phyloP scores from a whole-genome alignment of 2,329 filamentous ascomycete genomes.

The Sporothrix pallida region DNA sequence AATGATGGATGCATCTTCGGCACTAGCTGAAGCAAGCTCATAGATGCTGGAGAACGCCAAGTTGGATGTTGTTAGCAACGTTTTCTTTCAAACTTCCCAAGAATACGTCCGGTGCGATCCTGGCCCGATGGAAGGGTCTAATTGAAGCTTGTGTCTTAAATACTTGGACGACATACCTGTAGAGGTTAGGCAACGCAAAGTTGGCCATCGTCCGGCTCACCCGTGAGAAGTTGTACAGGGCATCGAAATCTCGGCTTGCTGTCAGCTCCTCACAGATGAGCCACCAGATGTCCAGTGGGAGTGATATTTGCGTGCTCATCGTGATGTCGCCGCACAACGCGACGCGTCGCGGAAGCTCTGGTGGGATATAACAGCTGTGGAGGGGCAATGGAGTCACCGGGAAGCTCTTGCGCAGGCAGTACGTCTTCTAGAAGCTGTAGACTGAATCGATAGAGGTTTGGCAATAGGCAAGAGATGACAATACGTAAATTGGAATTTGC shows the following conservation, averaged over 20 bases:
- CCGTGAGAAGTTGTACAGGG: constrained; percentile 64
- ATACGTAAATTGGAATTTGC: neutral
- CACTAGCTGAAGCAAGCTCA: constrained; percentile 52
- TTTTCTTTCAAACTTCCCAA: too few relatives aligned
- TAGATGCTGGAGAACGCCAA: constrained; percentile 49
- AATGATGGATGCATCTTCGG: constrained; percentile 50
- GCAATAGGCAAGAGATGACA: neutral
- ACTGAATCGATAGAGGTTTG: neutral
- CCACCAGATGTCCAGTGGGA: constrained; percentile 66
- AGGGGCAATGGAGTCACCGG: neutral
- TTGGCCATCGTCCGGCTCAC: constrained; percentile 61
- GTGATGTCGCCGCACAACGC: neutral
- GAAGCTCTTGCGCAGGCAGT: neutral
- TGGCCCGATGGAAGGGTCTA: too few relatives aligned
- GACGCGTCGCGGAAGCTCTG: constrained; percentile 4
- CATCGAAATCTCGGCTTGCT: constrained; percentile 60
- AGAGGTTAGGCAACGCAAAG: constrained; percentile 66
- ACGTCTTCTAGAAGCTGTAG: neutral
- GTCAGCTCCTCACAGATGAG: constrained; percentile 66
- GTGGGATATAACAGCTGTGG: neutral
- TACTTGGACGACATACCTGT: constrained; percentile 55
- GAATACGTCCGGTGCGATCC: too few relatives aligned
- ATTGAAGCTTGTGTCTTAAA: too few relatives aligned
- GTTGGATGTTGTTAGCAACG: neutral
- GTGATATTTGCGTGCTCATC: constrained; percentile 29